Percentiles rank a stretch among this genome's conserved stretches.
Evolutionary conservation across 2,329 filamentous ascomycete genomes (phyloP).

Genomic region (Botryosphaeria dothidea): DNA sequence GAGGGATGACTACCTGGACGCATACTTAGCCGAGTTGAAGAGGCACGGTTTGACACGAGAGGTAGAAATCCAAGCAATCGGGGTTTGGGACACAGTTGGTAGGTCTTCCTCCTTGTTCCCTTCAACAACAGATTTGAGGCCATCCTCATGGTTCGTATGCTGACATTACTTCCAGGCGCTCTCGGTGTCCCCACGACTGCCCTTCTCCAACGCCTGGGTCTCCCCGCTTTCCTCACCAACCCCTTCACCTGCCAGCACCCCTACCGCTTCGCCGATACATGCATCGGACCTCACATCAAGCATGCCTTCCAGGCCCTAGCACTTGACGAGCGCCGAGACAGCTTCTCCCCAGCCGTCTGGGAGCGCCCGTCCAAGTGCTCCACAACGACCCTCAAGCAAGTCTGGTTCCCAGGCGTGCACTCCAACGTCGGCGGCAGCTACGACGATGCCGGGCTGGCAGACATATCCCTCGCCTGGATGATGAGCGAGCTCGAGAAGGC

Average conservation of each 20-base stretch:
- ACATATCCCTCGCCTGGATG: slow-evolving; percentile 60
- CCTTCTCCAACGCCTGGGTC: slow-evolving; percentile 32
- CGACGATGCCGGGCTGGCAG: slow-evolving; percentile 49
- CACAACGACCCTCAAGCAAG: slow-evolving; percentile 39
- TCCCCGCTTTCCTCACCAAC: slow-evolving; percentile 36
- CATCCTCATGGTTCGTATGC: neutral
- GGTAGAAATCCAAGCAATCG: slow-evolving; percentile 51
- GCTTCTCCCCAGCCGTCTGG: slow-evolving; percentile 60
- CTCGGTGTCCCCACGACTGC: slow-evolving; percentile 48
- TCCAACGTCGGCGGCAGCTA: slow-evolving; percentile 51
- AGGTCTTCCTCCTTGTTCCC: slow-evolving; percentile 18
- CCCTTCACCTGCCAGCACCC: slow-evolving; percentile 18
- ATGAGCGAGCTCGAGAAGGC: slow-evolving; percentile 50
- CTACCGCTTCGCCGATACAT: slow-evolving; percentile 44
- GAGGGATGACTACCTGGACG: slow-evolving; percentile 21
- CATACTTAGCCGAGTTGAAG: slow-evolving; percentile 42
- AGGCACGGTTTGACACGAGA: slow-evolving; percentile 38
- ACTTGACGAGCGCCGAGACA: slow-evolving; percentile 56
- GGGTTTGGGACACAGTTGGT: slow-evolving; percentile 57
- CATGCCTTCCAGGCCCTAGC: slow-evolving; percentile 63
- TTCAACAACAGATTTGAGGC: too few relatives aligned
- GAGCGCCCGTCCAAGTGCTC: slow-evolving; percentile 31
- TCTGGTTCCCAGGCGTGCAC: slow-evolving; percentile 52
- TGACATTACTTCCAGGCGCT: slow-evolving; percentile 20
- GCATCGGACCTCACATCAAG: slow-evolving; percentile 49